These are phyloP conservation scores for Carex pumila DNA, from an alignment of 176 grass and related monocot species.

Conservation along the genomic window DNA sequence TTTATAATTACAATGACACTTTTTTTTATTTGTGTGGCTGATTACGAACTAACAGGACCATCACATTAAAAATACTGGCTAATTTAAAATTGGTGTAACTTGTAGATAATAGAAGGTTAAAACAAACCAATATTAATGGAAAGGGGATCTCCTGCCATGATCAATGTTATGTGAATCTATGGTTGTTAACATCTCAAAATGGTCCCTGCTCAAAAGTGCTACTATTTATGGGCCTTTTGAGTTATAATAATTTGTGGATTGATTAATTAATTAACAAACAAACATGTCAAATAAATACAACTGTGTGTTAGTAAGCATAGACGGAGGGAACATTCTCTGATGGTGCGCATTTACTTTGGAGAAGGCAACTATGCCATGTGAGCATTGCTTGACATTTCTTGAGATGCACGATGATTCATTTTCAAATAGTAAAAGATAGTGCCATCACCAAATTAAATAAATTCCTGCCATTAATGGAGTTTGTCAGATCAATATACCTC, in stretches of 20 bases:
- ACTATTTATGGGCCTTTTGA: not conserved
- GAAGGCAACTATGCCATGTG: constrained; percentile 5
- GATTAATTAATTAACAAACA: not conserved
- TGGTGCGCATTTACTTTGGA: not conserved
- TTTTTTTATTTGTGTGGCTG: not conserved
- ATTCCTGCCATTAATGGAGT: not conserved
- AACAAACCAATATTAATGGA: not conserved
- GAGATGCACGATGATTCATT: constrained; percentile 1
- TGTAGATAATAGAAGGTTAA: not conserved
- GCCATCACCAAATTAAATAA: not conserved
- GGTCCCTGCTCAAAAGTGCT: not conserved
- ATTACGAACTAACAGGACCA: not conserved
- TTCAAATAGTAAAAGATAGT: not conserved
- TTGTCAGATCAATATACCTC: not conserved
- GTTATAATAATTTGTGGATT: not conserved
- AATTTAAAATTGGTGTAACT: not conserved
- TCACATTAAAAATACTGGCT: not conserved
- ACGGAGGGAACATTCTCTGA: not conserved
- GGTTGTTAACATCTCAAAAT: not conserved
- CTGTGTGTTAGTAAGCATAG: not conserved
- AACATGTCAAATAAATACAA: not conserved
- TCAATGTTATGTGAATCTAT: not conserved
- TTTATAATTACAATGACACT: not conserved
- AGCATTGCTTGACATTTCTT: not conserved
- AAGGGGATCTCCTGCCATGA: not conserved